phyloP scores from a whole-genome alignment of 1,139 yeast species.

The Groenewaldozyma sp. region DNA sequence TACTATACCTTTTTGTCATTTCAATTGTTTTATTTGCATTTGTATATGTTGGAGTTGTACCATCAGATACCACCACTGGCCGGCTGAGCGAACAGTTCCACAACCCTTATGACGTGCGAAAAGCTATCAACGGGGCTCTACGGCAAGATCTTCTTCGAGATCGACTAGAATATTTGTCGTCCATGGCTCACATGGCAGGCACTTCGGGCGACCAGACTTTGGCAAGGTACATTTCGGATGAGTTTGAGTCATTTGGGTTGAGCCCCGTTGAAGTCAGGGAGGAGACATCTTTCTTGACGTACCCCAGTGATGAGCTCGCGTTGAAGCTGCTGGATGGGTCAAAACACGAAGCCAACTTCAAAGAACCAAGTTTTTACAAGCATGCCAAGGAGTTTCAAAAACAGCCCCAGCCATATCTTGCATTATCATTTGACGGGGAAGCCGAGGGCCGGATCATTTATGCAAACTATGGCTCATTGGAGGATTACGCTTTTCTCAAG shows the following conservation, averaged over 20 bases:
- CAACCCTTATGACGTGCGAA: conserved; percentile 44
- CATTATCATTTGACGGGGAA: conserved; percentile 53
- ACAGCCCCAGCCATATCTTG: conserved; percentile 47
- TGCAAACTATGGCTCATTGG: conserved; percentile 54
- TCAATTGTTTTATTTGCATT: conserved; percentile 49
- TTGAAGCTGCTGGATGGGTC: conserved; percentile 16
- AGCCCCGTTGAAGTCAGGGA: conserved; percentile 29
- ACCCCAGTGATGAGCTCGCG: conserved; percentile 34
- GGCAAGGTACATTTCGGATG: conserved; percentile 52
- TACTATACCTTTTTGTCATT: conserved; percentile 59
- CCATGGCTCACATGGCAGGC: conserved; percentile 84
- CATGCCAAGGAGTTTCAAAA: conserved; percentile 18
- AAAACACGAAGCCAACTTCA: conserved; percentile 24
- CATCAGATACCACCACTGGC: conserved; percentile 35
- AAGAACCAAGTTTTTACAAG: conserved; percentile 21
- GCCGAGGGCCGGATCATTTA: conserved; percentile 45
- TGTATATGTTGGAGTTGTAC: conserved; percentile 45
- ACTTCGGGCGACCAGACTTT: conserved; percentile 73
- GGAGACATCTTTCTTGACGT: conserved; percentile 52
- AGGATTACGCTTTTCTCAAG: conserved; percentile 45
- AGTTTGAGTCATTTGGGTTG: conserved; percentile 48
- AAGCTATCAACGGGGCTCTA: conserved; percentile 42
- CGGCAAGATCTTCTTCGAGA: conserved; percentile 55
- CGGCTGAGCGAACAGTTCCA: conserved; percentile 48
- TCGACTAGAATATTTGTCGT: conserved; percentile 64